phyloP scores from a whole-genome alignment of 768 basidiomycete genomes.

The Gelatoporia subvermispora region DNA sequence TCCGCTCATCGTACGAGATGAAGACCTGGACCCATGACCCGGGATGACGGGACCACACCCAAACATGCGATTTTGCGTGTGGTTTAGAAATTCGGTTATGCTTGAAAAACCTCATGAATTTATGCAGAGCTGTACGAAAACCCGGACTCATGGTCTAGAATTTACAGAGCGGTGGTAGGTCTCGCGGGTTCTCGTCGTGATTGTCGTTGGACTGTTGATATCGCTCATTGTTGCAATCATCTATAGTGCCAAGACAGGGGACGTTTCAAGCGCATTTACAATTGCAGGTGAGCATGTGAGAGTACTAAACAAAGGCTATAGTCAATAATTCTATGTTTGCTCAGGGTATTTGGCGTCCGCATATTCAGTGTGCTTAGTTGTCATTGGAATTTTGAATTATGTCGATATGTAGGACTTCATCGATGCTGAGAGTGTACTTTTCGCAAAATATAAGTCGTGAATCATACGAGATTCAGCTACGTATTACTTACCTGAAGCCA shows the following conservation, averaged over 20 bases:
- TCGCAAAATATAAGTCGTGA: too few species aligned
- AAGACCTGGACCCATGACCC: conserved; percentile 3
- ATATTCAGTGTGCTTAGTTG: conserved; percentile 13
- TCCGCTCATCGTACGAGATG: too few species aligned
- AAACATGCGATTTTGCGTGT: conserved; percentile 17
- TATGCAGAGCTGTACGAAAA: conserved; percentile 15
- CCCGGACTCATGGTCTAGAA: conserved; percentile 1
- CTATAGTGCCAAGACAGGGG: conserved; percentile 2
- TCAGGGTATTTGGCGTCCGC: conserved; percentile 15
- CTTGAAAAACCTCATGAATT: conserved; percentile 15
- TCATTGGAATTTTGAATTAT: conserved; percentile 10
- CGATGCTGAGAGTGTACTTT: too few species aligned
- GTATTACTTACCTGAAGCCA: too few species aligned
- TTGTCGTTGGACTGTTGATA: conserved; percentile 6
- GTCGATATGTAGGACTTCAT: conserved; percentile 5
- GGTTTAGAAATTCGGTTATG: conserved; percentile 10
- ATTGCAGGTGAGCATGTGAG: conserved; percentile 8
- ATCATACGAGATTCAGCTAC: too few species aligned
- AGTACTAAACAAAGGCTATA: neutral
- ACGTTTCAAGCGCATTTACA: conserved; percentile 14
- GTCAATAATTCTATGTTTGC: neutral
- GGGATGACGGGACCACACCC: conserved; percentile 9
- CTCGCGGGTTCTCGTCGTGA: conserved; percentile 3
- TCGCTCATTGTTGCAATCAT: conserved; percentile 7
- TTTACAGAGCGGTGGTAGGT: conserved; percentile 5